Percentiles rank a stretch among this genome's conserved stretches.
Evolutionary conservation across 2,329 filamentous ascomycete genomes (phyloP).

Genomic region (Ilyonectria destructans): DNA sequence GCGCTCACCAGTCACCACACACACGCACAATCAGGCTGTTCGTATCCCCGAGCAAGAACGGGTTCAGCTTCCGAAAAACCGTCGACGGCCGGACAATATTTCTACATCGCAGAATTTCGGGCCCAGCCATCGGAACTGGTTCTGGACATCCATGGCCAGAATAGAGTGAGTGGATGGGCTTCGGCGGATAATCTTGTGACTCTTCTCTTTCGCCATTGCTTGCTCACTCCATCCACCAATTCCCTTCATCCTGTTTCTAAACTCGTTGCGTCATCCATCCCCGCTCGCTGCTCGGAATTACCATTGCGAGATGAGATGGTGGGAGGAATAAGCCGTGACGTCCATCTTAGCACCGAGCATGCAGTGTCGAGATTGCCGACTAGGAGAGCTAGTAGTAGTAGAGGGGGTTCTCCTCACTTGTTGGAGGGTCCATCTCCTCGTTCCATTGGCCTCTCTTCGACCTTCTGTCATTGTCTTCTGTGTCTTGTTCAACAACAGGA

Average conservation of each 20-base stretch:
- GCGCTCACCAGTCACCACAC: not conserved
- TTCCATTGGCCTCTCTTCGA: not conserved
- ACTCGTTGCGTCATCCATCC: not conserved
- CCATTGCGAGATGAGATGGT: not conserved
- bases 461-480: not conserved
- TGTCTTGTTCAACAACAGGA: not conserved
- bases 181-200: too few relatives aligned
- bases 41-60: not conserved
- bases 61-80: slow-evolving; percentile 22
- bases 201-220: too few relatives aligned
- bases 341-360: not conserved
- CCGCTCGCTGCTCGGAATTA: not conserved
- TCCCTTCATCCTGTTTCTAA: not conserved
- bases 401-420: not conserved
- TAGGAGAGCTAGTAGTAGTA: not conserved
- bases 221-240: too few relatives aligned
- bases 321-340: not conserved
- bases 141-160: too few relatives aligned
- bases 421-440: not conserved
- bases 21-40: not conserved
- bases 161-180: too few relatives aligned
- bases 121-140: not conserved
- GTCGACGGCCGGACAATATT: slow-evolving; percentile 19
- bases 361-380: not conserved
- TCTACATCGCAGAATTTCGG: slow-evolving; percentile 6